Evolutionary conservation across 1,284 basidiomycete genomes (phyloP), one percentile per base, ranked within the genome.

Genomic region (Golubevia sp.): DNA sequence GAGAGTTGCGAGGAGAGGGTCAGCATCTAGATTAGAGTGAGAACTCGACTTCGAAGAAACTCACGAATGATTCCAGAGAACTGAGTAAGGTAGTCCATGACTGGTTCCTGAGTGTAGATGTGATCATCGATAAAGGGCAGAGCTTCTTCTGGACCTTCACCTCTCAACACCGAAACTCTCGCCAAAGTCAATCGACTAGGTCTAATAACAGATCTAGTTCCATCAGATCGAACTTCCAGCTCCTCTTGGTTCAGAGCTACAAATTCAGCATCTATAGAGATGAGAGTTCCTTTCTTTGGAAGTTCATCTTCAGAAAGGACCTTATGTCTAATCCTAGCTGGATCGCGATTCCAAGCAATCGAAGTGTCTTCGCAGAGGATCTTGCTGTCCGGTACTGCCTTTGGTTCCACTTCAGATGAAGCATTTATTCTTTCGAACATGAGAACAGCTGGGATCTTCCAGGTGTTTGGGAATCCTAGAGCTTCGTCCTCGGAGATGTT

Each of bases 161-260:
- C 95, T 4, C 97, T 89, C 54, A 99, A 84, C 1, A 97, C 95
- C 0, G 94, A 97, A 0, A 99, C 96, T 23, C 97, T 89, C 18
- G 97, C 97, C 1, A 99, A 87, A 55, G 93, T 93, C 72, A 97
- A 89, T 61, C 93, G 89, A 7, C 93, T 92, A 0, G 97, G 97
- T 15, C 94, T 88, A 24, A 99, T 87, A 25, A 98, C 90, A 71
- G 92, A 94, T 83, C 94, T 93, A 2, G 93, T 93, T 2, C 96
- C 95, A 76, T 98, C 94, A 0, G 95, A 97, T 8, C 92, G 89
- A 77, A 92, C 92, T 82, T 99, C 96, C 24, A 91, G 91, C 84
- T 99, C 96, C 85, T 98, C 96, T 90, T 94, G 91, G 82, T 98
- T 94, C 87, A 99, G 91, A 18, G 91, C 91, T 5, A 99, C 95